Evolutionary conservation across 139 green algal genomes (phyloP).

Genomic region (Chlamydomonas eustigma): DNA sequence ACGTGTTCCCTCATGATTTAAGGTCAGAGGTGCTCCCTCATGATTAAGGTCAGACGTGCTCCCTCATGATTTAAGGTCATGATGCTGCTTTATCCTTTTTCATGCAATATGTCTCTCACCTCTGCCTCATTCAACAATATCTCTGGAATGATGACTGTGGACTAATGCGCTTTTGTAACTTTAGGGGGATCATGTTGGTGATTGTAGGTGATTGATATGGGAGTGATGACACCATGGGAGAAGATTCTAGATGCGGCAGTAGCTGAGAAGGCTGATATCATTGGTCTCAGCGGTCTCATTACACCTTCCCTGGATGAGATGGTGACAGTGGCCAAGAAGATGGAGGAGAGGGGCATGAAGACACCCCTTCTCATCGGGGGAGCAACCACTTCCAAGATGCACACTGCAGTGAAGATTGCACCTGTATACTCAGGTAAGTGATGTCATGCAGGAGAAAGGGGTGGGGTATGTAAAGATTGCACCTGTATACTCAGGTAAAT

Average conservation of each 20-base stretch:
- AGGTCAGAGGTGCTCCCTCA: no score
- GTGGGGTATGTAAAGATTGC: conserved; percentile 99
- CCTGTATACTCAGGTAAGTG: conserved; percentile 72
- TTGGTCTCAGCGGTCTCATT: conserved; percentile 96
- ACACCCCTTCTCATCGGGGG: conserved; percentile 93
- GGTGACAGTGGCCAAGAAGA: conserved; percentile 92
- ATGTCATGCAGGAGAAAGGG: no score
- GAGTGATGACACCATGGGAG: conserved; percentile 94
- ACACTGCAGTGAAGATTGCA: conserved; percentile 97
- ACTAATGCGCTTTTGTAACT: no score
- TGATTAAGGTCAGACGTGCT: no score
- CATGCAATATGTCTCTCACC: no score
- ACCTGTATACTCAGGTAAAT: conserved; percentile 72
- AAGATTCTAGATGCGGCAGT: conserved; percentile 88
- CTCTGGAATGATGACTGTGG: no score
- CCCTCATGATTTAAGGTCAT: no score
- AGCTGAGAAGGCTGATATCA: conserved; percentile 92
- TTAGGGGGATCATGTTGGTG: no score
- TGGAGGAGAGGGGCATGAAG: conserved; percentile 88
- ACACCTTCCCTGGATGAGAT: conserved; percentile 98
- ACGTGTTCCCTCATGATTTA: no score
- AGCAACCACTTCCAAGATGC: conserved; percentile 97
- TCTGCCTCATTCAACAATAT: no score
- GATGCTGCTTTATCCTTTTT: no score
- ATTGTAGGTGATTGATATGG: conserved; percentile 83